Percentiles rank a stretch among this genome's conserved stretches.
These are phyloP conservation scores for Tricharina praecox DNA, from an alignment of 495 filamentous ascomycete genomes.

Conservation along the genomic window DNA sequence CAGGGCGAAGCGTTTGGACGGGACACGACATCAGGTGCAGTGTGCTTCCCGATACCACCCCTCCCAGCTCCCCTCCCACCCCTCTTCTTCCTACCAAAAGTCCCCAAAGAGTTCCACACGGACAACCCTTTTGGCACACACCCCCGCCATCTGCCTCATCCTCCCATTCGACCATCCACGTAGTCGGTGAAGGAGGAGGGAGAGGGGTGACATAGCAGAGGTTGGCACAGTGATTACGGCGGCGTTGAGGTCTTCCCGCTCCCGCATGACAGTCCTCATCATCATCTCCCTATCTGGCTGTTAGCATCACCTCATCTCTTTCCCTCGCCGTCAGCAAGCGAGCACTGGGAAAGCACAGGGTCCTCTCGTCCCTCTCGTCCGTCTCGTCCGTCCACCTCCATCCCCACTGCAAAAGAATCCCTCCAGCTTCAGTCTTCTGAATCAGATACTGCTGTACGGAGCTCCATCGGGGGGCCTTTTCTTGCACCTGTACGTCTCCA, in stretches of 20 bases:
- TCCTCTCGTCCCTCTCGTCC: no score
- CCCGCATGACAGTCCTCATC: not conserved
- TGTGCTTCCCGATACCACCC: constrained; percentile 2
- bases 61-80: no score
- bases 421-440: no score
- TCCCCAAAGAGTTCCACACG: constrained; percentile 2
- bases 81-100: not conserved
- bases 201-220: not conserved
- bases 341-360: not conserved
- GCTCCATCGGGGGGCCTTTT: no score
- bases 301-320: constrained; percentile 4
- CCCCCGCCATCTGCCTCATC: not conserved
- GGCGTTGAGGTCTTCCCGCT: not conserved
- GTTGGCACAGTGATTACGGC: not conserved
- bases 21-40: constrained; percentile 5
- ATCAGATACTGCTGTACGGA: no score
- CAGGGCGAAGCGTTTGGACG: constrained; percentile 6
- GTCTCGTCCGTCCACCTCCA: not conserved
- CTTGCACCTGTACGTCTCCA: no score
- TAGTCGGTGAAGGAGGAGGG: not conserved
- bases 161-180: not conserved
- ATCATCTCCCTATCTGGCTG: not conserved
- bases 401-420: no score
- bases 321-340: not conserved
- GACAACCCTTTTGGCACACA: not conserved